These are phyloP conservation scores for Chlorella sorokiniana DNA, from an alignment of 139 green algal species.

Conservation along the genomic window DNA sequence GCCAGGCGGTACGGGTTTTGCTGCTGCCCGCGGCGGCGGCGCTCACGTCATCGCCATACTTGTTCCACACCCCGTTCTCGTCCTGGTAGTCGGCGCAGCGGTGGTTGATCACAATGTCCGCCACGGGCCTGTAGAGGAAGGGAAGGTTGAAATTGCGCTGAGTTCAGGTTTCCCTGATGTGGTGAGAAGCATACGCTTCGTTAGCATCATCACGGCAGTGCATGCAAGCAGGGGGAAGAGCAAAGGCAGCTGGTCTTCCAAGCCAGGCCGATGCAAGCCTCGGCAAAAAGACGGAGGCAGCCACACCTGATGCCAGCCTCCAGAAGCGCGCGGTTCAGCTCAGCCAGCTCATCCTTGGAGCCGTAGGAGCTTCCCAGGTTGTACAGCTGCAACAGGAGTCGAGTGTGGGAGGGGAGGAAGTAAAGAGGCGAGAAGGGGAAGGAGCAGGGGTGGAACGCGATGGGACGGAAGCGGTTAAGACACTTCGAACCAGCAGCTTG, in stretches of 20 bases:
- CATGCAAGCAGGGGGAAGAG: too few species aligned
- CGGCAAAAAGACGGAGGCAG: not conserved
- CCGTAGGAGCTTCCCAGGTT: conserved; percentile 78
- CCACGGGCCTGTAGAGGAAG: conserved; percentile 52
- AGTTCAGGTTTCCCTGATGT: too few species aligned
- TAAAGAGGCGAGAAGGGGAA: not conserved
- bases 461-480: not conserved
- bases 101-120: conserved; percentile 96
- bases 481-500: too few species aligned
- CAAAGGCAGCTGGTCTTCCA: too few species aligned
- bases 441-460: not conserved
- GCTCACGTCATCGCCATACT: conserved; percentile 54
- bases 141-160: too few species aligned
- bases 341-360: conserved; percentile 66
- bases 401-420: conserved; percentile 59
- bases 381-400: conserved; percentile 67
- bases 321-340: conserved; percentile 66
- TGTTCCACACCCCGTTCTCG: conserved; percentile 73
- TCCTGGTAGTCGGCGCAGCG: conserved; percentile 73
- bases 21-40: not conserved
- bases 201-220: too few species aligned
- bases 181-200: too few species aligned
- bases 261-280: too few species aligned
- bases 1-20: too few species aligned
- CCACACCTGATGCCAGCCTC: conserved; percentile 66